These are phyloP conservation scores for Pythium biforme DNA, from an alignment of 352 stramenopile genomes.

Conservation along the genomic window DNA sequence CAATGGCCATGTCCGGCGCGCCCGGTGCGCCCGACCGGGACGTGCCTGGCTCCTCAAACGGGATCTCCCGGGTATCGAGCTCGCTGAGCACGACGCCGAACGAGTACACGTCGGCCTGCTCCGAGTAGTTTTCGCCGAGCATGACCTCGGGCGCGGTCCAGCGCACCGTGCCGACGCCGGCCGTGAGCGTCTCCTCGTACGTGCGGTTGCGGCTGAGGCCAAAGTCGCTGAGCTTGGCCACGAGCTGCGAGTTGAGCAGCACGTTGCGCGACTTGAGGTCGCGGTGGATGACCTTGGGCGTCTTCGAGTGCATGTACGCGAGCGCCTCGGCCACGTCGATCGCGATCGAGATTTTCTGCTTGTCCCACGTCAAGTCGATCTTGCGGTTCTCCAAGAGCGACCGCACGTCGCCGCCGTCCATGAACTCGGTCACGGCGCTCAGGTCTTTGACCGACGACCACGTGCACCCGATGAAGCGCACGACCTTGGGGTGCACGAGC, in stretches of 20 bases:
- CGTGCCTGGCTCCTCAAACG: conserved; percentile 83
- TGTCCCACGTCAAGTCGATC: conserved; percentile 78
- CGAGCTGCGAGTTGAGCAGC: conserved; percentile 62
- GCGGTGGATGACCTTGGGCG: conserved; percentile 75
- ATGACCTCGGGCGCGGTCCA: conserved; percentile 89
- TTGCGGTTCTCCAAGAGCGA: conserved; percentile 80
- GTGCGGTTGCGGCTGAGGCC: conserved; percentile 78
- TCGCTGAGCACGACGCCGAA: conserved; percentile 87
- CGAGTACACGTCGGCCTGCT: conserved; percentile 87
- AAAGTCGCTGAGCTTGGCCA: conserved; percentile 87
- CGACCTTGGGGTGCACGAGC: conserved; percentile 78
- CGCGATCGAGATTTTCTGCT: conserved; percentile 84
- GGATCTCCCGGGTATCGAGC: conserved; percentile 85
- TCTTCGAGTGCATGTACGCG: conserved; percentile 82
- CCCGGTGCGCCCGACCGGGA: conserved; percentile 31
- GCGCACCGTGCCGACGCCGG: conserved; percentile 78
- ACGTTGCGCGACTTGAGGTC: conserved; percentile 47
- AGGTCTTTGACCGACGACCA: conserved; percentile 82
- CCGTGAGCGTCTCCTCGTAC: conserved; percentile 84
- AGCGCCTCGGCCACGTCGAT: conserved; percentile 80
- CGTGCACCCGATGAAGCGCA: conserved; percentile 84
- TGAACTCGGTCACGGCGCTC: conserved; percentile 81
- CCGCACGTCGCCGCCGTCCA: conserved; percentile 82
- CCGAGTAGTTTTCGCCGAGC: conserved; percentile 85
- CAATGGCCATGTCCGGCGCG: conserved; percentile 78